Evolutionary conservation across 2,329 filamentous ascomycete species (phyloP), one percentile per base, ranked within the genome.

Genomic region (Fusarium lyarnte): DNA sequence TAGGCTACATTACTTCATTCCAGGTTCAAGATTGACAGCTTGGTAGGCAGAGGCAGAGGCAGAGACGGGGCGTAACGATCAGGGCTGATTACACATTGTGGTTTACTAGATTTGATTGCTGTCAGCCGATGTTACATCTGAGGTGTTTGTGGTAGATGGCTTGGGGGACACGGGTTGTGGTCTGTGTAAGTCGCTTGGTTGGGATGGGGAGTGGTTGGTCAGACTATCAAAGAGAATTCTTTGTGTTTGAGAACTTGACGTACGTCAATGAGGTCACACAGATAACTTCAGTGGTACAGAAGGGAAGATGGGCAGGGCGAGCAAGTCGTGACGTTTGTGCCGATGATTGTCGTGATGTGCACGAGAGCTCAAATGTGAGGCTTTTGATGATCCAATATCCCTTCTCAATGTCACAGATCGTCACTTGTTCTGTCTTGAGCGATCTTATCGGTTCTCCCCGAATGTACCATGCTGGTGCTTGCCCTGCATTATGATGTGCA

Each of bases 401-500:
- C 46, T 49, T 46, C 51, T 46, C 38, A 45, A 31, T 21, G 36
- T 51, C 43, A 29, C 23, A 53, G 52, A 61, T 58, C 52, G 53
- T 58, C 58, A 16, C 42, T 36, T 29, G 29, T 13, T 61, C 29
- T 16, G 47, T 33, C 17, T 58, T 54, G 38, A 31, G 47, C 65
- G 36, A 54, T 65, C 58, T 57, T 42, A 41, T 66, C 63, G 43
- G 27, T 39, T 49, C n/a, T 59, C 60, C 63, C 16, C 16, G 41
- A 65, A 23, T 31, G 29, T 43, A 35, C 49, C 45, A 33, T 23
- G 39, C 31, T 27, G 36, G 5, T 33, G n/a, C 39, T 47, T 53
- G 53, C 52, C 41, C n/a, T 55, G 35, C 25, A 65, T 66, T 49
- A 63, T 69, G 66, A 69, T 63, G 45, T 69, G 64, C 66, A 64